Conservation (phyloP, 2,329 filamentous ascomycete genomes). For the Ophiocordyceps camponoti-leonardi region DNA sequence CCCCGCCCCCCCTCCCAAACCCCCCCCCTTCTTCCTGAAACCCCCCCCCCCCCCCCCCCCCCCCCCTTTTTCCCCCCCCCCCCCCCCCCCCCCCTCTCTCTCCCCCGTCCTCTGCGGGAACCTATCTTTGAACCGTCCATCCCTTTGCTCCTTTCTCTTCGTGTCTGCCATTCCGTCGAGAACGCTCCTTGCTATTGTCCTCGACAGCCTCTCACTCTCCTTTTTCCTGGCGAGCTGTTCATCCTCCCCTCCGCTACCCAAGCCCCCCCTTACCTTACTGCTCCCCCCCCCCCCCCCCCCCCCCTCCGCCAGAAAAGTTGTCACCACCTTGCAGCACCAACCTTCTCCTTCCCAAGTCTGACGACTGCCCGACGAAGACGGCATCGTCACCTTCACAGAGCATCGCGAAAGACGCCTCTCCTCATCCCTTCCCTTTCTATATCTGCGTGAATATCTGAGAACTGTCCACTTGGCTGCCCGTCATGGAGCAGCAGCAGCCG, state of each 20-base stretch:
- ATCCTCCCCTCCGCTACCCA: conserved; percentile 19
- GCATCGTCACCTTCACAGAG: not conserved
- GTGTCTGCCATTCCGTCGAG: conserved; percentile 17
- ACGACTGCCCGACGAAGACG: not conserved
- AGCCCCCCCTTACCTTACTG: conserved; percentile 15
- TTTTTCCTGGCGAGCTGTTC: conserved; percentile 16
- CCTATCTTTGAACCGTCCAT: conserved; percentile 1
- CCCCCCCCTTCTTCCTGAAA: not conserved
- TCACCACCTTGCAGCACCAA: conserved; percentile 10
- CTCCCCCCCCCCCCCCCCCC: conserved; percentile 18
- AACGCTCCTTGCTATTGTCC: conserved; percentile 10
- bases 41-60: conserved; percentile 3
- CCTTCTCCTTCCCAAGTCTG: conserved; percentile 13
- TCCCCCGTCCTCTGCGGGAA: conserved; percentile 4
- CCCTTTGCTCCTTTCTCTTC: conserved; percentile 19
- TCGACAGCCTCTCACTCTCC: conserved; percentile 16
- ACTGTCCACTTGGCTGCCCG: conserved; percentile 22
- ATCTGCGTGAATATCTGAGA: not conserved
- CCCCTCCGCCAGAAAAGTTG: conserved; percentile 2
- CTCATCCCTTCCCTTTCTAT: not conserved
- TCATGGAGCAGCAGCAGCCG: conserved; percentile 36
- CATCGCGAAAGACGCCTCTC: not conserved
- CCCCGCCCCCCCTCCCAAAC: not conserved
- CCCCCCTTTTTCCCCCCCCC: conserved; percentile 10
- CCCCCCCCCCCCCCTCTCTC: too few relatives aligned